Percentiles rank a stretch among this genome's conserved stretches.
These are phyloP conservation scores for Gossypium ekmanianum DNA, from an alignment of 345 rosid genomes.

Conservation along the genomic window DNA sequence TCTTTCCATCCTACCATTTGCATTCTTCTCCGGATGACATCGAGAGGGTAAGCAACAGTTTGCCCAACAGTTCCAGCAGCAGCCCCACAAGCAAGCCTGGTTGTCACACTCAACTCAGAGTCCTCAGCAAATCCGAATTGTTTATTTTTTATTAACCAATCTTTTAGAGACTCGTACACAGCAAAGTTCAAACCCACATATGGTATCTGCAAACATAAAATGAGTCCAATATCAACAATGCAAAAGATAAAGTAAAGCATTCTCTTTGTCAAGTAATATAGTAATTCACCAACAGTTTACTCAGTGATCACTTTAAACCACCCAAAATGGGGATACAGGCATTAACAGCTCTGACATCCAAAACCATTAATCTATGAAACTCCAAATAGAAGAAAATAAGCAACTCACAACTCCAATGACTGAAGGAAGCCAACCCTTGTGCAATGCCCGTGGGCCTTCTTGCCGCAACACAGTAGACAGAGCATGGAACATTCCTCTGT, in stretches of 20 bases:
- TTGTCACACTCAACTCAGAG: conserved; percentile 68
- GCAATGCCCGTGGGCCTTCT: conserved; percentile 94
- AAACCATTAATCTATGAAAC: neutral
- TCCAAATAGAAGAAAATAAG: neutral
- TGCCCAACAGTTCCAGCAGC: conserved; percentile 97
- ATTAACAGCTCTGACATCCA: neutral
- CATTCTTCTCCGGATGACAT: conserved; percentile 96
- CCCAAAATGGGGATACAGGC: neutral
- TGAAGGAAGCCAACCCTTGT: conserved; percentile 99
- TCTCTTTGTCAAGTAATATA: neutral
- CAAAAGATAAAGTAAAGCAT: conserved; percentile 10
- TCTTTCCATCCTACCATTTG: conserved; percentile 99
- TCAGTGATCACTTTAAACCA: neutral
- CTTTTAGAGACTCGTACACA: conserved; percentile 92
- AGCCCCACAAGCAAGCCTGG: conserved; percentile 97
- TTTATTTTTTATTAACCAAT: conserved; percentile 64
- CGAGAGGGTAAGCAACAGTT: conserved; percentile 97
- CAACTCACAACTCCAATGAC: conserved; percentile 97
- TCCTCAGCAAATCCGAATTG: conserved; percentile 64
- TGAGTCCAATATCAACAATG: neutral
- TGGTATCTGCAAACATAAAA: conserved; percentile 63
- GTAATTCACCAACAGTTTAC: neutral
- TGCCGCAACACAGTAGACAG: conserved; percentile 75
- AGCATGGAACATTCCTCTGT: conserved; percentile 93
- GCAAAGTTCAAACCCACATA: conserved; percentile 97